Percentiles rank a stretch among this genome's conserved stretches.
These are phyloP conservation scores for Panellus pusillus DNA, from an alignment of 768 basidiomycete genomes.

Conservation along the genomic window DNA sequence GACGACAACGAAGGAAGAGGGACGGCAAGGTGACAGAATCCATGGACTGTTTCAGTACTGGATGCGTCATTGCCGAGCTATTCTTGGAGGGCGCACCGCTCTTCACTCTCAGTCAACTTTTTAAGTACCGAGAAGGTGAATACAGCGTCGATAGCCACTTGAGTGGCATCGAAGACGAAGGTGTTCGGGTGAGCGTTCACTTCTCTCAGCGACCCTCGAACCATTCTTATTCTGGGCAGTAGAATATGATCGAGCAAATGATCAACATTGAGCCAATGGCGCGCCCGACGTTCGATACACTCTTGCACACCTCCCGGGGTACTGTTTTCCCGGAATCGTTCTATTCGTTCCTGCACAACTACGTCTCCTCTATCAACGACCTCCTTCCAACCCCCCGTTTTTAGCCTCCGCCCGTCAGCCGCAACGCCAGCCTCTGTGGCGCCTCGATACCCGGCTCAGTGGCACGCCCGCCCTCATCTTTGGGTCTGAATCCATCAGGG, in stretches of 20 bases:
- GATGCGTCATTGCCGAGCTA: conserved; percentile 94
- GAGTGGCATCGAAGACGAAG: conserved; percentile 73
- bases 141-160: conserved; percentile 73
- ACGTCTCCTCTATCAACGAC: conserved; percentile 79
- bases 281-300: conserved; percentile 79
- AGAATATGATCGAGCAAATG: conserved; percentile 91
- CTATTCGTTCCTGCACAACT: conserved; percentile 93
- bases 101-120: conserved; percentile 92
- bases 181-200: conserved; percentile 65
- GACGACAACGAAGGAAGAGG: conserved; percentile 60
- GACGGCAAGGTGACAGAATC: conserved; percentile 88
- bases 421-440: too few species aligned
- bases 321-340: conserved; percentile 89
- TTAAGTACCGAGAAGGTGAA: conserved; percentile 90
- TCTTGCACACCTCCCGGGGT: conserved; percentile 74
- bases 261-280: conserved; percentile 73
- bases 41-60: conserved; percentile 96
- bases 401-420: conserved; percentile 34
- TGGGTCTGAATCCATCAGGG: conserved; percentile 23
- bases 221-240: conserved; percentile 31
- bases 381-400: conserved; percentile 49
- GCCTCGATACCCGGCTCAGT: conserved; percentile 33
- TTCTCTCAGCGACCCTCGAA: neutral
- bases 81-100: conserved; percentile 93
- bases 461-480: conserved; percentile 34